Conservation (phyloP, 2,329 filamentous ascomycete species). For the Aureobasidium musti region DNA sequence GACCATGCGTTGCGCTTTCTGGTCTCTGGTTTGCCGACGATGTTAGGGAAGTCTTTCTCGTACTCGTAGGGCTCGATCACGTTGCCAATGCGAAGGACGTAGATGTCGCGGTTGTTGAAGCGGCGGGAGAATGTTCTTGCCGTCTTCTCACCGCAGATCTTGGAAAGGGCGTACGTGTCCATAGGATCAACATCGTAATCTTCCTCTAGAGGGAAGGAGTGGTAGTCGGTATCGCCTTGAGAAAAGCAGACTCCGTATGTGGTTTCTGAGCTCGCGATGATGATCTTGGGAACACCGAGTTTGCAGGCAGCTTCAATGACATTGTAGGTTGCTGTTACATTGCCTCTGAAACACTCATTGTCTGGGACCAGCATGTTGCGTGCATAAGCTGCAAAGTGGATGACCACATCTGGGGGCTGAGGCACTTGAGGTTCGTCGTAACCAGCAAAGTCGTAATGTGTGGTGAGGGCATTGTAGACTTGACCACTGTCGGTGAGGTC, state of each 20-base stretch:
- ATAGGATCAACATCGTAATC: conserved; percentile 61
- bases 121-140: conserved; percentile 59
- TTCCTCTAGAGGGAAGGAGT: conserved; percentile 61
- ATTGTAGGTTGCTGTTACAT: conserved; percentile 61
- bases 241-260: conserved; percentile 64
- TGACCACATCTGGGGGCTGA: conserved; percentile 59
- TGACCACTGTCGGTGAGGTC: conserved; percentile 59
- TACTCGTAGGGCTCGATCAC: conserved; percentile 65
- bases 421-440: conserved; percentile 50
- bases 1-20: conserved; percentile 63
- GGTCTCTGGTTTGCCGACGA: conserved; percentile 53
- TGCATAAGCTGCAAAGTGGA: conserved; percentile 63
- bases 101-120: conserved; percentile 59
- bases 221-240: conserved; percentile 59
- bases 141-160: conserved; percentile 60
- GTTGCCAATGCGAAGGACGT: conserved; percentile 62
- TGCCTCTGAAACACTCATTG: conserved; percentile 60
- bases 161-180: conserved; percentile 63
- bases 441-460: conserved; percentile 57
- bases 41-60: conserved; percentile 54
- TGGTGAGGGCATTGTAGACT: conserved; percentile 58
- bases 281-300: conserved; percentile 62
- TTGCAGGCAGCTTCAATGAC: conserved; percentile 65
- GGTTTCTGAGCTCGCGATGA: conserved; percentile 61
- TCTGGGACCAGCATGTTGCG: conserved; percentile 64